Evolutionary conservation across 75 land plant species (phyloP), one percentile per base, ranked within the genome.

Genomic region (Cupressus sempervirens): DNA sequence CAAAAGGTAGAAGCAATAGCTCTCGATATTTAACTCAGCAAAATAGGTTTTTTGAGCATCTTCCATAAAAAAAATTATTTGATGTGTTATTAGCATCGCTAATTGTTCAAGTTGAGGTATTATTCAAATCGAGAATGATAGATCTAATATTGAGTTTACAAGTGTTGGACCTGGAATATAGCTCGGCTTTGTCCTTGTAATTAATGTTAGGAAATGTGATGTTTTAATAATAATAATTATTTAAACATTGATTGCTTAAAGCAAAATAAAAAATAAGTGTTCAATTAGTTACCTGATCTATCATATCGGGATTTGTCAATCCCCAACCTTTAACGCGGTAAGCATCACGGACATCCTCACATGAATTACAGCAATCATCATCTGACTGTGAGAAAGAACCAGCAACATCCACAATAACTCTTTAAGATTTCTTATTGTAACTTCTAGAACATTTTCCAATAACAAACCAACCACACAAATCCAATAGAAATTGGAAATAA

Each of bases 331-430:
- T 93, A 85, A 89, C 91, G 43, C 90, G 76, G 84, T 96, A 96
- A 38, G 98, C 98, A 88, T 96, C 95, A 73, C 94, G 96, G 46
- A 96, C 98, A 40, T 96, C 98, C 86, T 96, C 98, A 90, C 98
- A 96, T 48, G 87, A 81, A 84, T 96, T 96, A 84, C 98, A 96
- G 83, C 98, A 96, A 82, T 96, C 91, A 83, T 96, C 97, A 91
- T 96, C 98, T 65, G 92, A 48, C 98, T 96, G 93, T 87, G 84
- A 34, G 20, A 16, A 7, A 53, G 0, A 70, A 70, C 13, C 74
- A 70, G 35, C 1, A 70, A 70, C 32, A 70, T 62, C n/a, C 26
- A 62, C 12, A 70, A 30, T 30, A 30, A 10, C 13, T 10, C 74
- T 30, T 30, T 30, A 9, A 11, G 11, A 8, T 70, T 32, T 13